Evolutionary conservation across 2,329 filamentous ascomycete species (phyloP), one percentile per base, ranked within the genome.

Genomic region (Colletotrichum cuscutae): DNA sequence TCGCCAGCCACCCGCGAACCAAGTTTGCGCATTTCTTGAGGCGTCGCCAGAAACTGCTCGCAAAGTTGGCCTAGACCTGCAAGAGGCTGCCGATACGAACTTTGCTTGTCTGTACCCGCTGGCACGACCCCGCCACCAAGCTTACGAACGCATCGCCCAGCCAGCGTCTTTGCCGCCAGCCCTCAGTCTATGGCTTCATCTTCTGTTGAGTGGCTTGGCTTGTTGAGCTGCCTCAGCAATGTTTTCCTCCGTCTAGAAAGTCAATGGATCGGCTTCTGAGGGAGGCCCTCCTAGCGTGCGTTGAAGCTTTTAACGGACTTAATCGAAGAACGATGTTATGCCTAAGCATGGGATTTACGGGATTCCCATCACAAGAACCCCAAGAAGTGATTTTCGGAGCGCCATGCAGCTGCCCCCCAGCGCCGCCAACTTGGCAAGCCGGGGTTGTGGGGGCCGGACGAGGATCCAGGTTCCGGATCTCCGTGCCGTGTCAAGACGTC

Each of bases 351-450:
- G 69, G 52, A 54, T n/a, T 52, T 58, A 13, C 19, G 5, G 30
- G 53, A 26, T 54, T 53, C 37, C 69, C 57, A 35, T 46, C 30
- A 24, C n/a, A 8, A 52, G 57, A 35, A 49, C 7, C 19, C 42
- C 49, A 24, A 69, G 53, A 57, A 60, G 63, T 30, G 58, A 72
- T 70, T 60, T 65, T 65, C 66, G 9, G 11, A 26, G 22, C 59
- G 53, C 69, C 65, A 56, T 64, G 65, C 59, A 60, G 42, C 65
- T 42, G 42, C 26, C 59, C 70, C 70, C 66, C 32, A 72, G 54
- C 52, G 65, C 59, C 52, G 58, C 35, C 30, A 37, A 63, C 70
- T 64, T 69, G 65, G 70, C 65, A 60, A 42, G 37, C 53, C 59
- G 54, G 24, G 28, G 32, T n/a, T 54, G 65, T 49, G 70, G 59